phyloP scores from a whole-genome alignment of 192 early-diverging fungal species.

The Dissophora globulifera region DNA sequence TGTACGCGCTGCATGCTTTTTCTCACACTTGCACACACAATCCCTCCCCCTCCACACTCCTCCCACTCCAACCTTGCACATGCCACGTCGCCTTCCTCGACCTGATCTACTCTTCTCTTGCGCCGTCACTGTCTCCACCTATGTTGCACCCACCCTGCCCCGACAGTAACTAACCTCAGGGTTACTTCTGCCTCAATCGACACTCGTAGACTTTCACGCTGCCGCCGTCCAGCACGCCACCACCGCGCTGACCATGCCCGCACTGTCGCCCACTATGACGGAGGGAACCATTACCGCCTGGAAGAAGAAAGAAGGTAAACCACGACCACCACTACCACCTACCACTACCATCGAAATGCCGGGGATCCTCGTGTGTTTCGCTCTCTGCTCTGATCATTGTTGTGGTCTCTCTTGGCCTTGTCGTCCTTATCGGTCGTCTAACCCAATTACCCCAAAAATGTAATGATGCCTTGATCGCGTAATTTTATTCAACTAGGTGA shows the following conservation, averaged over 20 bases:
- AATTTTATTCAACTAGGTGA: constrained; percentile 71
- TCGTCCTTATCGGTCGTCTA: no score
- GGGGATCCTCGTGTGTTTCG: no score
- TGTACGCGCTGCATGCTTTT: no score
- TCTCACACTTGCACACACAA: no score
- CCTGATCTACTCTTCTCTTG: background rate
- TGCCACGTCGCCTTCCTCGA: background rate
- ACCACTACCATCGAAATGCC: no score
- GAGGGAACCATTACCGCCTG: constrained; percentile 93
- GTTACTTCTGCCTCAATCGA: background rate
- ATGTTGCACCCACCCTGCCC: no score
- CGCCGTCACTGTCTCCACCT: background rate
- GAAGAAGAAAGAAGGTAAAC: constrained; percentile 83
- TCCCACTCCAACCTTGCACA: background rate
- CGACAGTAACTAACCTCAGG: no score
- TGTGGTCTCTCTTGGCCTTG: no score
- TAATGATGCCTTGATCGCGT: constrained; percentile 16
- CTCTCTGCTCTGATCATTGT: no score
- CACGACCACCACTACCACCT: background rate
- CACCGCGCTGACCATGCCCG: constrained; percentile 85
- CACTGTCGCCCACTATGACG: constrained; percentile 97
- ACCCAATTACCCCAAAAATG: no score
- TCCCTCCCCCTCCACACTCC: background rate
- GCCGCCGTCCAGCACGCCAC: constrained; percentile 59
- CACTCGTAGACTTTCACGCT: constrained; percentile 60